A percentile compares a stretch with the other conserved stretches of the same genome.
These are phyloP conservation scores for Penicillium sp. DNA, from an alignment of 2,329 filamentous ascomycete species.

Conservation along the genomic window DNA sequence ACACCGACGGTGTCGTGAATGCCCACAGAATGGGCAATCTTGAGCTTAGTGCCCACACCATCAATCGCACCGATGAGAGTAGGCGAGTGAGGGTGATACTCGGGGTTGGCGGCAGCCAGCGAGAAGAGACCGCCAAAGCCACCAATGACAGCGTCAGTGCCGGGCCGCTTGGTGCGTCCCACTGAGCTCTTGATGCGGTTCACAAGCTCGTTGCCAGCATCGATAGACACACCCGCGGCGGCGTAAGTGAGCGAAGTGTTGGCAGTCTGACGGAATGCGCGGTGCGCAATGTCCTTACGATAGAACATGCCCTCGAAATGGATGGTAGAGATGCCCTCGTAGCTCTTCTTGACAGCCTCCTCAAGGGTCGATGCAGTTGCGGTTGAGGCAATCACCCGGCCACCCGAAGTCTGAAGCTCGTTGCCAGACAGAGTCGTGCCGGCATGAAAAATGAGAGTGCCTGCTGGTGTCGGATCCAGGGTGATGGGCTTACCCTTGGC, in stretches of 20 bases:
- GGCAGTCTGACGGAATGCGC: constrained; percentile 47
- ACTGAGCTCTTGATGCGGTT: constrained; percentile 88
- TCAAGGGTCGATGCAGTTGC: constrained; percentile 72
- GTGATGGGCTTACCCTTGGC: constrained; percentile 69
- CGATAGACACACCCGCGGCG: constrained; percentile 87
- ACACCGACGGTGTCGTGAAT: constrained; percentile 95
- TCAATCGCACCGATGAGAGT: constrained; percentile 93
- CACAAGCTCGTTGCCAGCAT: constrained; percentile 89
- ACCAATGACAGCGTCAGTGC: constrained; percentile 89
- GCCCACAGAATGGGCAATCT: constrained; percentile 84
- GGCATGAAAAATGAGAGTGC: constrained; percentile 83
- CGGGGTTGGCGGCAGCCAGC: constrained; percentile 62
- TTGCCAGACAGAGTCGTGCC: constrained; percentile 68
- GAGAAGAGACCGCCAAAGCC: constrained; percentile 91
- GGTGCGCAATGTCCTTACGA: constrained; percentile 86
- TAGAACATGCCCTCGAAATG: constrained; percentile 87
- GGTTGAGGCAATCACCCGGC: constrained; percentile 90
- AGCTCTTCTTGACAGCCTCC: constrained; percentile 82
- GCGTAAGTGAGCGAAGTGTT: constrained; percentile 72
- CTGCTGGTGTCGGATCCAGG: constrained; percentile 53
- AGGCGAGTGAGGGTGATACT: constrained; percentile 71
- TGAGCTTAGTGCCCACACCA: constrained; percentile 93
- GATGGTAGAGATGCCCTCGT: constrained; percentile 74
- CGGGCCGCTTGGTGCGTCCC: constrained; percentile 76
- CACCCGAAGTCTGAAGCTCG: constrained; percentile 73